phyloP scores from a whole-genome alignment of 768 basidiomycete species.

The Mycena venus region DNA sequence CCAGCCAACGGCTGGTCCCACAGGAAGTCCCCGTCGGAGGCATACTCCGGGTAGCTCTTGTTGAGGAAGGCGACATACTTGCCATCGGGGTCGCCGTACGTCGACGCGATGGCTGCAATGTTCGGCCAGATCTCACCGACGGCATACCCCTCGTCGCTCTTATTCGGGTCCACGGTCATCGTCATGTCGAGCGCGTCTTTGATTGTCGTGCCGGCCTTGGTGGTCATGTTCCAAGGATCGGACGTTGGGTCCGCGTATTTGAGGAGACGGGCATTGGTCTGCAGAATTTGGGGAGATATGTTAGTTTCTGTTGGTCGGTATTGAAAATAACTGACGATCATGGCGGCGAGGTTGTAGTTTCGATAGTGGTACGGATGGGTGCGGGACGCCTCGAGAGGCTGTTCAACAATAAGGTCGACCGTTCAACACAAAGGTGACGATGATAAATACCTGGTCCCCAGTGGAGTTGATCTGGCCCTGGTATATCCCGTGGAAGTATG shows the following conservation, averaged over 20 bases:
- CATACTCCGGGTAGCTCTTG: constrained; percentile 52
- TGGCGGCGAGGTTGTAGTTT: constrained; percentile 75
- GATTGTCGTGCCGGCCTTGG: constrained; percentile 66
- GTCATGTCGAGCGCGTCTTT: constrained; percentile 70
- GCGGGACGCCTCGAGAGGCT: constrained; percentile 75
- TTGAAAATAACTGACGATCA: constrained; percentile 63
- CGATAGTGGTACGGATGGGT: constrained; percentile 78
- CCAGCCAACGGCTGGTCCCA: constrained; percentile 69
- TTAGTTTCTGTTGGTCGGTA: background rate
- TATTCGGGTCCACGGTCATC: constrained; percentile 58
- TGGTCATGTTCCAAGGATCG: constrained; percentile 64
- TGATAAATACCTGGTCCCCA: constrained; percentile 66
- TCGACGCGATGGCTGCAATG: constrained; percentile 67
- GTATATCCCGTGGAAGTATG: constrained; percentile 67
- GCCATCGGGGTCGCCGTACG: constrained; percentile 73
- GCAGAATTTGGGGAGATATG: no score
- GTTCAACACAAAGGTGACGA: background rate
- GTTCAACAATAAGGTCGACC: background rate
- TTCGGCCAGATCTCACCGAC: constrained; percentile 66
- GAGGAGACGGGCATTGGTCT: constrained; percentile 72
- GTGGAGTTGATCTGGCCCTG: constrained; percentile 64
- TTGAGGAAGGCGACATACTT: constrained; percentile 66
- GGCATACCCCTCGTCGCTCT: constrained; percentile 50
- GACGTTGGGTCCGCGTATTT: constrained; percentile 59
- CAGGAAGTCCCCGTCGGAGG: constrained; percentile 61